Evolutionary conservation across 768 basidiomycete genomes (phyloP), one percentile per base, ranked within the genome.

Genomic region (Sistotremastrum niveocremeum): DNA sequence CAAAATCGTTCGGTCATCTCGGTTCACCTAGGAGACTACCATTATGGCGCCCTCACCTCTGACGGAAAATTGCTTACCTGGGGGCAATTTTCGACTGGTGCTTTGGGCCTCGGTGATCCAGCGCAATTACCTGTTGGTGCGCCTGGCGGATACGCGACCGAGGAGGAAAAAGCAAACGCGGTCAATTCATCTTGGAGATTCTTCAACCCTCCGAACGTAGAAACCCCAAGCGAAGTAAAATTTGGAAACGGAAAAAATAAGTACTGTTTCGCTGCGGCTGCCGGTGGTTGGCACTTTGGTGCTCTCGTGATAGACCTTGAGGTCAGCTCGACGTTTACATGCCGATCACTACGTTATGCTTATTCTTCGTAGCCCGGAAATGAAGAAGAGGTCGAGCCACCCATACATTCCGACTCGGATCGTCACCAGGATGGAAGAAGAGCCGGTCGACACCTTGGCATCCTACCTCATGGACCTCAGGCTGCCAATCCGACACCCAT

Each of bases 241-340:
- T 93, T 93, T 56, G 79, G 79, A 53, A 70, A 77, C 51, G 66
- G 59, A n/a, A 75, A 68, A 48, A 67, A 79, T 41, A 68, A 70
- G 52, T 95, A 85, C 56, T 88, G 85, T 53, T 84, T 94, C 53
- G 74, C 74, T 1, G 78, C 81, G 4, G 74, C 87, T 4, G 87
- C 91, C 3, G 73, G 77, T 0, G 93, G 93, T 7, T 94, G 90
- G 91, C 93, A 97, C 55, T 84, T 75, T 46, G 91, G 89, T 6
- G 88, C 89, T 1, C 66, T 97, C 41, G 85, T 87, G 3, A 80
- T 94, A 37, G 85, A 89, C 58, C 66, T 89, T 30, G 79, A 88
- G 67, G 85, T 84, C 20, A 20, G 20, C 20, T 20, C 20, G 20
- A 20, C 20, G 20, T 20, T 20, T 20, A 20, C 20, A 20, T 20